phyloP scores from a whole-genome alignment of 2,329 filamentous ascomycete genomes.

The Colletotrichum spaethianum region DNA sequence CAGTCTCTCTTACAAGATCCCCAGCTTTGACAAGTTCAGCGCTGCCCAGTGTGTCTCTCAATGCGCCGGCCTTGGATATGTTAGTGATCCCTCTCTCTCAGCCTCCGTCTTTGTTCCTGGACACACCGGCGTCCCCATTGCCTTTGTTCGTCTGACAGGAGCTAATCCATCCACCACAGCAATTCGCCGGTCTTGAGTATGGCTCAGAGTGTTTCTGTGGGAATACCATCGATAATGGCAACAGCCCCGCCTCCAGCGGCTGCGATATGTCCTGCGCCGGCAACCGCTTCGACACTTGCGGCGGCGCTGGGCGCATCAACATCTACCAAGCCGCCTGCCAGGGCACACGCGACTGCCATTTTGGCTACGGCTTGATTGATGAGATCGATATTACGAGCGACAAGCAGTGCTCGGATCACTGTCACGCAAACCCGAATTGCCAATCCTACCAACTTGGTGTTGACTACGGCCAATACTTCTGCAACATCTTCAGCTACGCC shows the following conservation, averaged over 20 bases:
- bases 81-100: not conserved
- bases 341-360: not conserved
- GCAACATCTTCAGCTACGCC: not conserved
- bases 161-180: not conserved
- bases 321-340: constrained; percentile 47
- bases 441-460: not conserved
- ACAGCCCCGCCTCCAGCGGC: constrained; percentile 48
- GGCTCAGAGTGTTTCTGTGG: constrained; percentile 68
- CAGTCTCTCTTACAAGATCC: constrained; percentile 3
- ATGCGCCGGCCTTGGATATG: constrained; percentile 1
- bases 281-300: constrained; percentile 58
- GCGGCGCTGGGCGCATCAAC: constrained; percentile 58
- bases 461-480: not conserved
- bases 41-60: constrained; percentile 19
- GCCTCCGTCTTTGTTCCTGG: not conserved
- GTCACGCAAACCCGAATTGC: not conserved
- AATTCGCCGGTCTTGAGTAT: constrained; percentile 65
- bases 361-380: not conserved
- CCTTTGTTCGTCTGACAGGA: not conserved
- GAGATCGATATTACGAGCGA: not conserved
- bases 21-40: constrained; percentile 5
- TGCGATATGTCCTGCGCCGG: constrained; percentile 69
- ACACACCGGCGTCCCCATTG: not conserved
- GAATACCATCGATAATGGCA: constrained; percentile 59
- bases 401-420: not conserved